A percentile compares a stretch with the other conserved stretches of the same genome.
Conservation (phyloP, 257 asterid species). For the Scutellaria barbata region DNA sequence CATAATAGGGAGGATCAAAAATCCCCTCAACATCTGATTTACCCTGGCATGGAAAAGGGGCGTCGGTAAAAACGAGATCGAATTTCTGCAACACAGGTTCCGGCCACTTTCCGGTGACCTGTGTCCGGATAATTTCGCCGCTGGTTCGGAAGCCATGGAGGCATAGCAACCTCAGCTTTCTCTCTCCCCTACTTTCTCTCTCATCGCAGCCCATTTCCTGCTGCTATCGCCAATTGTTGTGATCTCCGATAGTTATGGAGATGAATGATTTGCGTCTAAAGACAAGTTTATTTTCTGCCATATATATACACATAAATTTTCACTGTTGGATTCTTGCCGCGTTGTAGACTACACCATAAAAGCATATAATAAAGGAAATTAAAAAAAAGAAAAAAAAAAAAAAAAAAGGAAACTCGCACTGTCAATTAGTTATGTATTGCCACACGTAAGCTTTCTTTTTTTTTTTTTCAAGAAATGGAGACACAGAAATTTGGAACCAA, state of each 20-base stretch:
- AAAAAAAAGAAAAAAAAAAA: too few species aligned
- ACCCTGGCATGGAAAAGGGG: conserved; percentile 72
- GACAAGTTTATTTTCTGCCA: neutral
- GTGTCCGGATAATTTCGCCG: conserved; percentile 71
- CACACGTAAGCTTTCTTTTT: too few species aligned
- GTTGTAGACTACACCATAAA: neutral
- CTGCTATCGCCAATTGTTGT: neutral
- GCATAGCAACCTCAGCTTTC: conserved; percentile 73
- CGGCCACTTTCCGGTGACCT: conserved; percentile 78
- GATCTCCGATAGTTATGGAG: conserved; percentile 33
- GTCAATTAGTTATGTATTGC: too few species aligned
- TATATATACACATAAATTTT: neutral
- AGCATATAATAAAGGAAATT: too few species aligned
- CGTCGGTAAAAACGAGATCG: conserved; percentile 84
- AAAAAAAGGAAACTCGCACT: too few species aligned
- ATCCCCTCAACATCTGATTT: conserved; percentile 92
- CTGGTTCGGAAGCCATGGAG: conserved; percentile 95
- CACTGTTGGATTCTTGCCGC: neutral
- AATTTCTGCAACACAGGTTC: conserved; percentile 60
- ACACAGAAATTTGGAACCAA: too few species aligned
- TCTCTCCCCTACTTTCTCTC: conserved; percentile 30
- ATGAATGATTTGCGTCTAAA: conserved; percentile 1
- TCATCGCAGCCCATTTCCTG: conserved; percentile 60
- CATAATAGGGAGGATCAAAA: conserved; percentile 95
- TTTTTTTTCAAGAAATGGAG: too few species aligned